phyloP scores from a whole-genome alignment of 2,329 filamentous ascomycete species.

The Paecilomyces dactylethromorphus region DNA sequence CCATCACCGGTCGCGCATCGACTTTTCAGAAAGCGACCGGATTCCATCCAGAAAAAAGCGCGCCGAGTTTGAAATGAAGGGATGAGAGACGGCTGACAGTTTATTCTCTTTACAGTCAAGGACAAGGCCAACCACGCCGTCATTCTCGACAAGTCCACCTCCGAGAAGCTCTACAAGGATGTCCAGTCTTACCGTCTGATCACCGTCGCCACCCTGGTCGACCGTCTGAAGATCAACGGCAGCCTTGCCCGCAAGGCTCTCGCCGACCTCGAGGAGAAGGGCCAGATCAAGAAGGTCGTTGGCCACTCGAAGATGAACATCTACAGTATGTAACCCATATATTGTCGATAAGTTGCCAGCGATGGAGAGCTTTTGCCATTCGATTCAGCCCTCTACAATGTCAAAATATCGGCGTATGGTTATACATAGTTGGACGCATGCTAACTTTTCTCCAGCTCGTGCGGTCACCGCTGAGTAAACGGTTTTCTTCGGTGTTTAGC shows the following conservation, averaged over 20 bases:
- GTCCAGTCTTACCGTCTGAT: slow-evolving; percentile 99
- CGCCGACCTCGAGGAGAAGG: slow-evolving; percentile 92
- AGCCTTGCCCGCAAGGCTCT: slow-evolving; percentile 87
- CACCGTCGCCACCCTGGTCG: slow-evolving; percentile 96
- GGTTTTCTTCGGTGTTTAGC: slow-evolving; percentile 18
- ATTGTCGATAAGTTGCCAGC: too few species aligned
- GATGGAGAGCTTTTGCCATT: neutral
- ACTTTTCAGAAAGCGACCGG: neutral
- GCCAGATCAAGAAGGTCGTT: slow-evolving; percentile 96
- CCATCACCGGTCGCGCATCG: neutral
- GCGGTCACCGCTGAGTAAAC: slow-evolving; percentile 41
- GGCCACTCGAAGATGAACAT: slow-evolving; percentile 96
- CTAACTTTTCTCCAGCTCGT: slow-evolving; percentile 26
- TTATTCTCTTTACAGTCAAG: slow-evolving; percentile 68
- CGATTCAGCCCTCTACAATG: neutral
- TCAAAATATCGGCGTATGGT: neutral
- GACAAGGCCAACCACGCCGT: slow-evolving; percentile 99
- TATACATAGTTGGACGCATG: slow-evolving; percentile 5
- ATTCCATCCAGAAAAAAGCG: slow-evolving; percentile 9
- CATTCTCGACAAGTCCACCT: slow-evolving; percentile 94
- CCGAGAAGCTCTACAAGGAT: slow-evolving; percentile 99
- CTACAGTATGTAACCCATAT: slow-evolving; percentile 64
- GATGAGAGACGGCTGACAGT: slow-evolving; percentile 18
- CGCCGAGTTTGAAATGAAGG: slow-evolving; percentile 15
- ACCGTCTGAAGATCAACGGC: slow-evolving; percentile 99